Conservation (phyloP, 108 stramenopile species). For the Conticribra guillardii region DNA sequence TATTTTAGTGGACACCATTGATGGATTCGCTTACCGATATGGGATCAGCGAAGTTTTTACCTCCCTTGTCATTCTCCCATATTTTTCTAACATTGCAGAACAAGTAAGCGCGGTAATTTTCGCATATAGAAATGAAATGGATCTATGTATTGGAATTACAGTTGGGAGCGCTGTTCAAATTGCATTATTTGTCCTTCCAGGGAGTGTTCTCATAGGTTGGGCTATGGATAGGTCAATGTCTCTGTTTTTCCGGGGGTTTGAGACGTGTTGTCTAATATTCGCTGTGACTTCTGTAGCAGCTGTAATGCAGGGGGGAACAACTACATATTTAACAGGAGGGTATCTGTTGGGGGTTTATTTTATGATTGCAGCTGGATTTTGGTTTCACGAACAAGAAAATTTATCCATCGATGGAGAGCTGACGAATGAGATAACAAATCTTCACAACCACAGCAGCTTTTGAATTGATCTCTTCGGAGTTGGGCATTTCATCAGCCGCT, state of each 20-base stretch:
- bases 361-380: constrained; percentile 89
- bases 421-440: constrained; percentile 23
- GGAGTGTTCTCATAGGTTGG: constrained; percentile 93
- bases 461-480: too few relatives aligned
- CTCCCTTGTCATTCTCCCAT: constrained; percentile 93
- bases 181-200: constrained; percentile 93
- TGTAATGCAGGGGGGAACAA: constrained; percentile 85
- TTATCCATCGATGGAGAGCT: constrained; percentile 58
- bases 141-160: constrained; percentile 95
- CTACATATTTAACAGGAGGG: constrained; percentile 85
- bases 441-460: constrained; percentile 25
- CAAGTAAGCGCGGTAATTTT: constrained; percentile 94
- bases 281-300: constrained; percentile 76
- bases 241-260: constrained; percentile 87
- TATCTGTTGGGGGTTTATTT: constrained; percentile 78
- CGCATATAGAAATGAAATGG: constrained; percentile 96
- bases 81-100: constrained; percentile 98
- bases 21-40: constrained; percentile 85
- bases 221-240: constrained; percentile 86
- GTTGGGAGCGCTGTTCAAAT: constrained; percentile 97
- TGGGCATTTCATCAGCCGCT: too few relatives aligned
- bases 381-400: constrained; percentile 84
- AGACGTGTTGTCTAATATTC: constrained; percentile 84
- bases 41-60: constrained; percentile 92
- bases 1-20: constrained; percentile 94